Evolutionary conservation across 495 filamentous ascomycete species (phyloP).

Genomic region (Neurospora africana): DNA sequence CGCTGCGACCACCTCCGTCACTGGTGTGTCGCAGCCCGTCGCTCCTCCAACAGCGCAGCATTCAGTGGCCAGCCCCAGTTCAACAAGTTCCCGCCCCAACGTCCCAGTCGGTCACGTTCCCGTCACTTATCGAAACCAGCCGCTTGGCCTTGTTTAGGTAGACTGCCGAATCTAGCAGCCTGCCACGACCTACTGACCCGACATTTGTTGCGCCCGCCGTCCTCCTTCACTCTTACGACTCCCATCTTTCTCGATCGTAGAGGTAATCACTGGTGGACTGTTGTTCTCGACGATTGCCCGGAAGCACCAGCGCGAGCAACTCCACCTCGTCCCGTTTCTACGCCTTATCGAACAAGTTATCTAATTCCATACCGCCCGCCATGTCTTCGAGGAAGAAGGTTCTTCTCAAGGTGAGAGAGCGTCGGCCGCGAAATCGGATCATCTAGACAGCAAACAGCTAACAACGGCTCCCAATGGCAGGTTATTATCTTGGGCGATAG

Average conservation of each 20-base stretch:
- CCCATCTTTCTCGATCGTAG: not conserved
- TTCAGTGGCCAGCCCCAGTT: constrained; percentile 7
- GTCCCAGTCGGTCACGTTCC: not conserved
- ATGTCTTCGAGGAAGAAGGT: constrained; percentile 98
- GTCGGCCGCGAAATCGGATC: not conserved
- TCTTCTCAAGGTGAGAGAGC: constrained; percentile 80
- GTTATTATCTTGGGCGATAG: constrained; percentile 98
- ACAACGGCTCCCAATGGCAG: constrained; percentile 32
- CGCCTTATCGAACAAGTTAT: constrained; percentile 6
- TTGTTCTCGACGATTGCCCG: not conserved
- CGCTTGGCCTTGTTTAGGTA: constrained; percentile 3
- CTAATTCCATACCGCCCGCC: constrained; percentile 11
- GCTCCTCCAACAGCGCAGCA: constrained; percentile 16
- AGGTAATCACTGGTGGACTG: not conserved
- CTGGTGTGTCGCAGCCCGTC: constrained; percentile 10
- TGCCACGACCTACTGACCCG: not conserved
- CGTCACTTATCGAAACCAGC: not conserved
- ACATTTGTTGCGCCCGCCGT: constrained; percentile 1
- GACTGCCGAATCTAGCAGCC: not conserved
- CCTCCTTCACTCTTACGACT: not conserved
- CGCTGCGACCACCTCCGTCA: not conserved
- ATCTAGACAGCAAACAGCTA: not conserved
- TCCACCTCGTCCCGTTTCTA: not conserved
- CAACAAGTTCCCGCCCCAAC: constrained; percentile 6
- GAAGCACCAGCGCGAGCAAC: not conserved